Percentiles rank a stretch among this genome's conserved stretches.
These are phyloP conservation scores for Panus rudis DNA, from an alignment of 768 basidiomycete genomes.

Conservation along the genomic window DNA sequence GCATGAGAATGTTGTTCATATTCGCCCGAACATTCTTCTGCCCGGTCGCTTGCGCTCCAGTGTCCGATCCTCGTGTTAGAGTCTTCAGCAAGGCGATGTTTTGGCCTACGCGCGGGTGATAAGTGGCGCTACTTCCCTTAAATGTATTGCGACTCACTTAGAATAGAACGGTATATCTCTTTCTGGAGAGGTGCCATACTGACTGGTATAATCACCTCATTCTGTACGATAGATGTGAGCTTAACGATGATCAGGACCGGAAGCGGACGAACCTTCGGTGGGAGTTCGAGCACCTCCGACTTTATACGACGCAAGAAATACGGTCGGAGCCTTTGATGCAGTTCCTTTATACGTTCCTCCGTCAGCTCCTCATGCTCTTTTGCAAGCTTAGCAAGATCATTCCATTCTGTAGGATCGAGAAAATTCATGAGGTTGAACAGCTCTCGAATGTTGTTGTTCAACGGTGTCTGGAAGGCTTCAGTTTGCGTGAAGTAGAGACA, in stretches of 20 bases:
- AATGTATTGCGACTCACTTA: slow-evolving; percentile 39
- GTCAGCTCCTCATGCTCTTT: slow-evolving; percentile 70
- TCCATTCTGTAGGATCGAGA: slow-evolving; percentile 73
- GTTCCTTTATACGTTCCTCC: slow-evolving; percentile 71
- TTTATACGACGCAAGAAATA: slow-evolving; percentile 94
- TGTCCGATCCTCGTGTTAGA: slow-evolving; percentile 38
- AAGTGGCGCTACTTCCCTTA: not conserved
- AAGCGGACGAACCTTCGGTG: slow-evolving; percentile 61
- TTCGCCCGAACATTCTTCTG: slow-evolving; percentile 39
- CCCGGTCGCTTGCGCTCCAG: slow-evolving; percentile 24
- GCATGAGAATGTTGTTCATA: slow-evolving; percentile 82
- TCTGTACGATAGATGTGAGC: slow-evolving; percentile 35
- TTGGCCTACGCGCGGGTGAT: slow-evolving; percentile 39
- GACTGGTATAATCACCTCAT: slow-evolving; percentile 87
- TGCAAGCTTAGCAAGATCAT: slow-evolving; percentile 66
- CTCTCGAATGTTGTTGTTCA: slow-evolving; percentile 97
- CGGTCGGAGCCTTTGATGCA: slow-evolving; percentile 74
- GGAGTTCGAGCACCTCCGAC: slow-evolving; percentile 86
- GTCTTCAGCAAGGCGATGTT: slow-evolving; percentile 62
- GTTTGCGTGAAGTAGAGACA: too few relatives aligned
- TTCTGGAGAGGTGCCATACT: slow-evolving; percentile 84
- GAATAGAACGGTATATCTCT: slow-evolving; percentile 79
- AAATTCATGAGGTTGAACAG: slow-evolving; percentile 97
- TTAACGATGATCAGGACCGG: not conserved
- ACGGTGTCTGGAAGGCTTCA: slow-evolving; percentile 55